These are phyloP conservation scores for Sporisorium sorghi DNA, from an alignment of 1,284 basidiomycete genomes.

Conservation along the genomic window DNA sequence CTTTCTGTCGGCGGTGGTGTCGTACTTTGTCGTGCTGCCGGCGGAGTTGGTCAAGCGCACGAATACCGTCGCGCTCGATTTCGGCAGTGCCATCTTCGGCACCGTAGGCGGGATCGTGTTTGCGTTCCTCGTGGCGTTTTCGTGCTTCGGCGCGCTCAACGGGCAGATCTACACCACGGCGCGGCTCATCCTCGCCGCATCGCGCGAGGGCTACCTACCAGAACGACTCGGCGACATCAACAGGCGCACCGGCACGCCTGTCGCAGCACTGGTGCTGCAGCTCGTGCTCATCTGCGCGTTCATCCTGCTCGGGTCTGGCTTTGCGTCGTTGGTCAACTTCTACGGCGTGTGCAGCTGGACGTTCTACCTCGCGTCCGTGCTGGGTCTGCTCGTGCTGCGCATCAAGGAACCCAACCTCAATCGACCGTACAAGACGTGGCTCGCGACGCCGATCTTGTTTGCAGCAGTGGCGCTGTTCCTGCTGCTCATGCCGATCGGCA, in stretches of 20 bases:
- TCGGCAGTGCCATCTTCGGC: constrained; percentile 87
- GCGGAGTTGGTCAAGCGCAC: constrained; percentile 73
- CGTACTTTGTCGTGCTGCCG: constrained; percentile 92
- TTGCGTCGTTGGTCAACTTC: constrained; percentile 70
- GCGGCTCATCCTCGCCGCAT: constrained; percentile 87
- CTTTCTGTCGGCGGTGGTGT: constrained; percentile 84
- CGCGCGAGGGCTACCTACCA: constrained; percentile 83
- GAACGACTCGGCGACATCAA: constrained; percentile 46
- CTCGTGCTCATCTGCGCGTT: constrained; percentile 73
- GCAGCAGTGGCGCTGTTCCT: constrained; percentile 91
- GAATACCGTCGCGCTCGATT: constrained; percentile 92
- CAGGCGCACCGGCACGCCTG: constrained; percentile 46
- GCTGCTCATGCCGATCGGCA: constrained; percentile 92
- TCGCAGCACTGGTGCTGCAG: constrained; percentile 55
- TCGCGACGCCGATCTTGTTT: constrained; percentile 89
- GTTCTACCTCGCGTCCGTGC: constrained; percentile 70
- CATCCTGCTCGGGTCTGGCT: constrained; percentile 68
- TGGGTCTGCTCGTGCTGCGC: constrained; percentile 87
- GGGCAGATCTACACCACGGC: constrained; percentile 71
- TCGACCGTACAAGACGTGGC: constrained; percentile 78
- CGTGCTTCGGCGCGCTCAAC: constrained; percentile 73
- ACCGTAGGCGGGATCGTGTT: constrained; percentile 86
- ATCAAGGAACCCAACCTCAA: constrained; percentile 90
- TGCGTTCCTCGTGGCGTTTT: constrained; percentile 88
- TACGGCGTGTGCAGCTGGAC: constrained; percentile 73